A percentile compares a stretch with the other conserved stretches of the same genome.
Conservation (phyloP, 1,284 basidiomycete genomes). For the Phellopilus nigrolimitatus region DNA sequence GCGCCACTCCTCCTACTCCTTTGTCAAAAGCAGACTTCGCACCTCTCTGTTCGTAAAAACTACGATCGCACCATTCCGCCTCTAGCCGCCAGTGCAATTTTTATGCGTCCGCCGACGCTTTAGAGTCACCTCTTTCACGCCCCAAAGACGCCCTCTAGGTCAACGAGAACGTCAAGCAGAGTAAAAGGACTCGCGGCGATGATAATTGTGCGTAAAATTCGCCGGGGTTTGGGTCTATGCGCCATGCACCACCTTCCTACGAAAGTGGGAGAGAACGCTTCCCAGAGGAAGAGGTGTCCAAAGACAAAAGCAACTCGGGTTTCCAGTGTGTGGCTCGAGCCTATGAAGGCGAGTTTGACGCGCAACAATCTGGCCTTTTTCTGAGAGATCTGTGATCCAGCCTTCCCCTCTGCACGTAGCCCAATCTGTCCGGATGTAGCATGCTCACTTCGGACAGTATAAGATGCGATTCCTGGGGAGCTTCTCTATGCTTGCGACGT, state of each 20-base stretch:
- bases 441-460: no score
- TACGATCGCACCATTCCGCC: constrained; percentile 9
- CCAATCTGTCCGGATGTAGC: no score
- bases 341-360: not conserved
- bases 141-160: not conserved
- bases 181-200: constrained; percentile 16
- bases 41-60: constrained; percentile 12
- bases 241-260: not conserved
- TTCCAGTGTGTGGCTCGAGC: not conserved
- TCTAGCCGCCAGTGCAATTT: constrained; percentile 10
- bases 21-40: not conserved
- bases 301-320: constrained; percentile 1
- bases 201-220: constrained; percentile 13
- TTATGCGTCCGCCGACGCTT: constrained; percentile 16
- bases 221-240: constrained; percentile 14
- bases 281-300: constrained; percentile 10
- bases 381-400: no score
- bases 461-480: not conserved
- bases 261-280: not conserved
- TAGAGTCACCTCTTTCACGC: constrained; percentile 5
- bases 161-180: not conserved
- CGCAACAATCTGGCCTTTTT: no score
- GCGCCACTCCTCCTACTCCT: not conserved
- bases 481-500: constrained; percentile 4
- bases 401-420: not conserved